phyloP scores from a whole-genome alignment of 106 monocot species.

The Dactylorhiza incarnata region DNA sequence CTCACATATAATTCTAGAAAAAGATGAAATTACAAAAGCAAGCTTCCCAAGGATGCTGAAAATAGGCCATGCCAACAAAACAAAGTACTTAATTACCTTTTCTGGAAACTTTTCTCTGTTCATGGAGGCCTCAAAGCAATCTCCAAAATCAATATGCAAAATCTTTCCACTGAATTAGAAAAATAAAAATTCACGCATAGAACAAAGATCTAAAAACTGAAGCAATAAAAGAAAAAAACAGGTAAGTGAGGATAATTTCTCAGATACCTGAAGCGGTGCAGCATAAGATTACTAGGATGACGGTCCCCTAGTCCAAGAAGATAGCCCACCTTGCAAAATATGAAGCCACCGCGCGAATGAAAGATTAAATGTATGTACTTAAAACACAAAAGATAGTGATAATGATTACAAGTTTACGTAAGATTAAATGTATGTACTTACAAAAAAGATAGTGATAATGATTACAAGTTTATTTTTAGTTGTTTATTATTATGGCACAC shows the following conservation, averaged over 20 bases:
- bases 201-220: background rate
- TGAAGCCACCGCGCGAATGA: background rate
- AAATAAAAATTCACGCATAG: background rate
- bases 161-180: constrained; percentile 80
- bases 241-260: background rate
- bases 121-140: constrained; percentile 99
- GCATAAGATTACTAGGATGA: constrained; percentile 98
- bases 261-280: constrained; percentile 79
- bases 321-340: constrained; percentile 78
- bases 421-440: too few relatives aligned
- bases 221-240: background rate
- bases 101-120: constrained; percentile 98
- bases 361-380: background rate
- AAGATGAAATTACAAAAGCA: background rate
- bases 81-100: constrained; percentile 30
- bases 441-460: too few relatives aligned
- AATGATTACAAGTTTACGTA: background rate
- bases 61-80: background rate
- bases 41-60: background rate
- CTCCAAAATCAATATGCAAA: constrained; percentile 99
- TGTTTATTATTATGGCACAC: too few relatives aligned
- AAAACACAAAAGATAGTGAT: background rate
- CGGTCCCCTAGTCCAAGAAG: constrained; percentile 96
- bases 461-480: too few relatives aligned
- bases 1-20: background rate